These are phyloP conservation scores for Solanum ahanhuiri DNA, from an alignment of 257 asterid species.

Conservation along the genomic window DNA sequence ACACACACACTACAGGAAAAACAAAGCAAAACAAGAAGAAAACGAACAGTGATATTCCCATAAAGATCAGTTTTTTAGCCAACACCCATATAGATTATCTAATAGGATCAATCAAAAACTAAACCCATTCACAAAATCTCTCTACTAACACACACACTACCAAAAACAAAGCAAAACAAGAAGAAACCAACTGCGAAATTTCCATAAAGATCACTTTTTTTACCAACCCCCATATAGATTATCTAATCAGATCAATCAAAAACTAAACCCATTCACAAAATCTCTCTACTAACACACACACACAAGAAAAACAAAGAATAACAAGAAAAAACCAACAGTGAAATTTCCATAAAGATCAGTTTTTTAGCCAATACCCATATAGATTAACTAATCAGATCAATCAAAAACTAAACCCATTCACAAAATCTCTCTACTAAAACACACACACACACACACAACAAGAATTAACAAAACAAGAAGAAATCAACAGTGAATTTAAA, in stretches of 20 bases:
- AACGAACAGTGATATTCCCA: not conserved
- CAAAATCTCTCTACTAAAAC: not conserved
- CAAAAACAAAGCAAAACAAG: not conserved
- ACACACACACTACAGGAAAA: not conserved
- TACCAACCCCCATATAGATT: not conserved
- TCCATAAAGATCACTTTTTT: not conserved
- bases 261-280: not conserved
- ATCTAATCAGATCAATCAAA: not conserved
- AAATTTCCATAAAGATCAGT: not conserved
- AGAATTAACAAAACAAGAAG: not conserved
- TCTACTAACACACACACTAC: not conserved
- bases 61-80: not conserved
- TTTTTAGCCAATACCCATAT: not conserved
- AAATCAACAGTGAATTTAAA: not conserved
- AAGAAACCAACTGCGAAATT: not conserved
- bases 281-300: not conserved
- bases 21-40: not conserved
- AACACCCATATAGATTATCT: not conserved
- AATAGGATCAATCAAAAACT: not conserved
- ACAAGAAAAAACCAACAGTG: not conserved
- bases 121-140: not conserved
- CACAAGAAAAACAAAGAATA: not conserved
- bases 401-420: not conserved
- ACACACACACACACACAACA: not conserved
- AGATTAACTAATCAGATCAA: not conserved